Base-by-base conservation (phyloP, 2,329 filamentous ascomycete genomes). In the Microsporum audouinii region DNA sequence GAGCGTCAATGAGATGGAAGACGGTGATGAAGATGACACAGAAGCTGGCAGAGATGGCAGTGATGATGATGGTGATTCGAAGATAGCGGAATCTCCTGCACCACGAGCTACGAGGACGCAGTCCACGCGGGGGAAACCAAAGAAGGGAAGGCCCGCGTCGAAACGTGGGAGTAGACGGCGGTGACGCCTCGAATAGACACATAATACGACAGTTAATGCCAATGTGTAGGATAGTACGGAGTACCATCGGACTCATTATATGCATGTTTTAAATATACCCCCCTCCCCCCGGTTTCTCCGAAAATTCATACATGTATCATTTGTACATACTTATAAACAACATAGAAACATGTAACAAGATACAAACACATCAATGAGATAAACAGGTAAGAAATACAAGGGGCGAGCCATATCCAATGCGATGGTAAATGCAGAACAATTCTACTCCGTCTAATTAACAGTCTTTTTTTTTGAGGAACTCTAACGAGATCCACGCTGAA, bases 11-110 rank as follows among this genome's bases (percentile, higher is more conserved):
- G 75, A 74, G 31, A 77, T 76, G 2, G 73, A 69, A 3, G 73
- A 75, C 14, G 72, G 72, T 8, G 74, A 75, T 57, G 75, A 75
- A 6, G 74, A 73, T 34, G 73, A 74, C 49, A 71, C 66, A 12
- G 75, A 76, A 51, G 70, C 53, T 1, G 71, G 65, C 3, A 72
- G 72, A 27, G 71, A 72, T 4, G 70, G 72, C 7, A 73, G 71
- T 38, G 74, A 75, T 38, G 70, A 61, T 4, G 75, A 74, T 1
- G 74, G 75, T 17, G 73, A 72, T 17, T 69, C 65, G 36, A 71
- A 71, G 31, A 68, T 70, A 27, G 70, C 69, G 7, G 72, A 75
- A 2, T 77, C 73, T 57, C 70, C 67, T 23, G 68, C 67, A 5
- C 65, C 69, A 23, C 69, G 72, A 58, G 72, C 70, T 57, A 75